Percentiles rank a stretch among this genome's conserved stretches.
These are phyloP conservation scores for Plasmodium blacklocki DNA, from an alignment of 169 alveolate genomes.

Conservation along the genomic window DNA sequence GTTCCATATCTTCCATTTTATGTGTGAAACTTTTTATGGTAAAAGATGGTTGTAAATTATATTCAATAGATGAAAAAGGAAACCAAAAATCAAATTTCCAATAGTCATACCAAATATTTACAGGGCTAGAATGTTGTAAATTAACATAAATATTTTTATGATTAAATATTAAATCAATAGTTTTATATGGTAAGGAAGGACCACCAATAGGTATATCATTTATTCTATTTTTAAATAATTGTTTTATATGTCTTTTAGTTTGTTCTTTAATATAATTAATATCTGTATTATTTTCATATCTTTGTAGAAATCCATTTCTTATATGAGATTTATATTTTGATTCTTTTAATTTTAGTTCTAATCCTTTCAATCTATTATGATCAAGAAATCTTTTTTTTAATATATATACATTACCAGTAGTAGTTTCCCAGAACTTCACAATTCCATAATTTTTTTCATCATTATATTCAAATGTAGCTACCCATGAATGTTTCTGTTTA, in stretches of 20 bases:
- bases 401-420: conserved; percentile 82
- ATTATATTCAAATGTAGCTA: conserved; percentile 78
- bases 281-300: conserved; percentile 16
- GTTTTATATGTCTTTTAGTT: conserved; percentile 72
- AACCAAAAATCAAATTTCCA: conserved; percentile 82
- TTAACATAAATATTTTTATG: conserved; percentile 86
- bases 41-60: conserved; percentile 35
- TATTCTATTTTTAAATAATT: conserved; percentile 67
- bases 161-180: conserved; percentile 85
- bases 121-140: conserved; percentile 83
- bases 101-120: conserved; percentile 83
- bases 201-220: conserved; percentile 37
- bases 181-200: conserved; percentile 81
- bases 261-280: conserved; percentile 46
- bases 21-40: conserved; percentile 73
- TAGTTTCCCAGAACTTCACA: conserved; percentile 86
- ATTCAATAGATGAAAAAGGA: conserved; percentile 80
- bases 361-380: conserved; percentile 38
- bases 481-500: conserved; percentile 85
- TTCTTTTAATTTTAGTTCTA: conserved; percentile 47
- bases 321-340: conserved; percentile 55
- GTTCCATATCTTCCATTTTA: conserved; percentile 79
- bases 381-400: conserved; percentile 78
- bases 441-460: conserved; percentile 75
- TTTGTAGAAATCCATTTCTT: conserved; percentile 44